Conservation (phyloP, 2,329 filamentous ascomycete species). For the Endothia cerciana region DNA sequence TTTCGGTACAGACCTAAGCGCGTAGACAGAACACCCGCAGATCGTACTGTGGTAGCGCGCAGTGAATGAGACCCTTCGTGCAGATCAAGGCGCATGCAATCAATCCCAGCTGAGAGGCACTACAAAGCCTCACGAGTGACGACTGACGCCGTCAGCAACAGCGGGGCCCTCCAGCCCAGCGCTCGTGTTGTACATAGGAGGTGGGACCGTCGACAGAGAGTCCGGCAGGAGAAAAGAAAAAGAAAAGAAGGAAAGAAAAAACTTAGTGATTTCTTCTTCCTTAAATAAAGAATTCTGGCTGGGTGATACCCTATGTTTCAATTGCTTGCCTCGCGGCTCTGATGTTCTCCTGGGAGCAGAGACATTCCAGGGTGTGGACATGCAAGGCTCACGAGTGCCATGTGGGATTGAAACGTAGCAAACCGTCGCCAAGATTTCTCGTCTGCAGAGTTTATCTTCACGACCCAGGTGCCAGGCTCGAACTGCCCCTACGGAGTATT, state of each 20-base stretch:
- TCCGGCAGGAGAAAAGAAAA: background rate
- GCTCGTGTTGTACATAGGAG: background rate
- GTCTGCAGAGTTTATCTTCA: background rate
- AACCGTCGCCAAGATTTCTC: background rate
- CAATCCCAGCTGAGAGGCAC: background rate
- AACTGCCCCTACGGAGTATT: background rate
- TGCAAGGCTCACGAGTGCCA: background rate
- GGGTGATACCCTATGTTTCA: background rate
- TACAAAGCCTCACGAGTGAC: conserved; percentile 17
- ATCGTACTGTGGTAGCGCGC: background rate
- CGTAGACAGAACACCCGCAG: background rate
- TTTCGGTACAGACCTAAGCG: too few relatives aligned
- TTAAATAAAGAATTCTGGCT: background rate
- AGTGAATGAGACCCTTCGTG: background rate
- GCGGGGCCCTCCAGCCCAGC: background rate
- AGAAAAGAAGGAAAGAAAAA: too few relatives aligned
- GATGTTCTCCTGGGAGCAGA: background rate
- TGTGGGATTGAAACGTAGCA: background rate
- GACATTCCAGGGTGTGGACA: background rate
- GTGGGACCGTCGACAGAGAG: background rate
- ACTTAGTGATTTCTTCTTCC: too few relatives aligned
- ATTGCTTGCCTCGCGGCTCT: background rate
- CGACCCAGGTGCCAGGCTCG: background rate
- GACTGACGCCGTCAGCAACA: background rate
- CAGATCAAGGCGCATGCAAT: conserved; percentile 6